These are phyloP conservation scores for Volvox africanus DNA, from an alignment of 139 green algal genomes.

Conservation along the genomic window DNA sequence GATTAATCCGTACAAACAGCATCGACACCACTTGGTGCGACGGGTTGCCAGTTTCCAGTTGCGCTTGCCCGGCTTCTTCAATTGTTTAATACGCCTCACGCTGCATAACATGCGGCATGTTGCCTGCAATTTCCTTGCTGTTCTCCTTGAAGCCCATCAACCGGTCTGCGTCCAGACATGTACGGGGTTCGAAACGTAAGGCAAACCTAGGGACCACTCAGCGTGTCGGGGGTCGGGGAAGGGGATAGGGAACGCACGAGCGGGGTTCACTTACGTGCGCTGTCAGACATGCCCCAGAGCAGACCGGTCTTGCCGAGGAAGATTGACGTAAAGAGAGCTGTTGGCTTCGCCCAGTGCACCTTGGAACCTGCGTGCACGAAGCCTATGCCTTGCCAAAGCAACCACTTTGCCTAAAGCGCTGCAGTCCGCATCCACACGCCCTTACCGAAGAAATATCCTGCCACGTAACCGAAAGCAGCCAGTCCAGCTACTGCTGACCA, in stretches of 20 bases:
- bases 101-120: conserved; percentile 52
- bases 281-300: conserved; percentile 49
- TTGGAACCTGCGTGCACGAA: conserved; percentile 31
- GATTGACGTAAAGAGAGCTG: conserved; percentile 44
- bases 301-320: conserved; percentile 55
- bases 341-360: conserved; percentile 59
- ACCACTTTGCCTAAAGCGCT: not conserved
- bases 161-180: conserved; percentile 45
- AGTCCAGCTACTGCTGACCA: conserved; percentile 55
- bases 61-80: not conserved
- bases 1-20: too few relatives aligned
- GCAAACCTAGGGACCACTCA: not conserved
- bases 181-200: not conserved
- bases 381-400: not conserved
- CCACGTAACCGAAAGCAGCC: conserved; percentile 31
- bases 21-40: not conserved
- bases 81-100: conserved; percentile 52
- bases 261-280: conserved; percentile 45
- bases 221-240: not conserved
- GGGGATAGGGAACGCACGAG: not conserved
- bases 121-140: conserved; percentile 39
- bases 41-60: not conserved
- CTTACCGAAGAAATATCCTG: conserved; percentile 58
- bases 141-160: conserved; percentile 69
- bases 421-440: not conserved